These are phyloP conservation scores for Actinidia chinensis DNA, from an alignment of 179 eudicot genomes.

Conservation along the genomic window DNA sequence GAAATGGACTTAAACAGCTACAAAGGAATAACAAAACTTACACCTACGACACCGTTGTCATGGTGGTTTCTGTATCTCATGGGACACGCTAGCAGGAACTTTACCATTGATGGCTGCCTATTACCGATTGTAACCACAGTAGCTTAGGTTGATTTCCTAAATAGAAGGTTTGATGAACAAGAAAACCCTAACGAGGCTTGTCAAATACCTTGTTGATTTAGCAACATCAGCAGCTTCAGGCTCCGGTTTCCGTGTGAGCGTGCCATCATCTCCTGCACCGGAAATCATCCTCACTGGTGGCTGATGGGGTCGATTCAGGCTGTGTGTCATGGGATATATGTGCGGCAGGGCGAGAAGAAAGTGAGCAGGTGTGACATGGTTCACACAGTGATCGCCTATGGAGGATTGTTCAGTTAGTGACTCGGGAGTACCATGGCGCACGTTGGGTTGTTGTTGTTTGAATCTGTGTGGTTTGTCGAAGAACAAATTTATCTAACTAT, in stretches of 20 bases:
- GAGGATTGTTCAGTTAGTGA: too few relatives aligned
- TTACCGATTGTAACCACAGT: too few relatives aligned
- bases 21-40: slow-evolving; percentile 15
- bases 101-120: too few relatives aligned
- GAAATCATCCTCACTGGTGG: slow-evolving; percentile 76
- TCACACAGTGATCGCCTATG: too few relatives aligned
- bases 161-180: background rate
- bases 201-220: slow-evolving; percentile 66
- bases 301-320: slow-evolving; percentile 57
- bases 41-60: slow-evolving; percentile 94
- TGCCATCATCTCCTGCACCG: slow-evolving; percentile 66
- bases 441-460: too few relatives aligned
- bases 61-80: slow-evolving; percentile 91
- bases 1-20: background rate
- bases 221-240: slow-evolving; percentile 90
- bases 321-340: slow-evolving; percentile 71
- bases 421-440: too few relatives aligned
- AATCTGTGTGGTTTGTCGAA: too few relatives aligned
- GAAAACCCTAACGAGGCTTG: too few relatives aligned
- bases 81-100: slow-evolving; percentile 92
- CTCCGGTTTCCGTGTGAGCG: slow-evolving; percentile 72
- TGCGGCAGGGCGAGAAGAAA: too few relatives aligned
- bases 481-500: too few relatives aligned
- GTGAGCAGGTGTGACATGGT: too few relatives aligned
- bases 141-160: too few relatives aligned